These are phyloP conservation scores for Reutealis trisperma DNA, from an alignment of 345 rosid species.

Conservation along the genomic window DNA sequence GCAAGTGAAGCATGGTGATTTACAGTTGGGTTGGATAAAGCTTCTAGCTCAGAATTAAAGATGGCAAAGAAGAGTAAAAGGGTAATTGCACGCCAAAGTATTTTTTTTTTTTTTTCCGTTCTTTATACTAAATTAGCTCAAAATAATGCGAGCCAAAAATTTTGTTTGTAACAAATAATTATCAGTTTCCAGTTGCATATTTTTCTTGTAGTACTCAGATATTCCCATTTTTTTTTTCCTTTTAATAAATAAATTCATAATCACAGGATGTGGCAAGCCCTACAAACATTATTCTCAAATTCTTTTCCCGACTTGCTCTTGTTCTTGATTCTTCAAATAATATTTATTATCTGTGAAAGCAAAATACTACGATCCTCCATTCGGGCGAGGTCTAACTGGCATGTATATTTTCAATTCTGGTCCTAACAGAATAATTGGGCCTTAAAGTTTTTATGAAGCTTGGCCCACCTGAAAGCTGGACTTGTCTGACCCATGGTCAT, in stretches of 20 bases:
- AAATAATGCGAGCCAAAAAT: neutral
- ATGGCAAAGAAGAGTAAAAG: neutral
- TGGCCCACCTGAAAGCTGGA: too few relatives aligned
- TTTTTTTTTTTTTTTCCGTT: neutral
- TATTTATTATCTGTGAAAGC: too few relatives aligned
- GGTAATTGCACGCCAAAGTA: neutral
- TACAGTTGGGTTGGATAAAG: constrained; percentile 2
- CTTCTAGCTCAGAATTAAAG: neutral
- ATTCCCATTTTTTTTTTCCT: neutral
- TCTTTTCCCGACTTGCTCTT: too few relatives aligned
- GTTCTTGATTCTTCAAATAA: too few relatives aligned
- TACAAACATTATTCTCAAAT: too few relatives aligned
- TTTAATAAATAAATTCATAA: neutral
- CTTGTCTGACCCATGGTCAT: too few relatives aligned
- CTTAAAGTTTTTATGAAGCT: too few relatives aligned
- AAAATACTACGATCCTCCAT: too few relatives aligned
- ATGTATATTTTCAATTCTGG: too few relatives aligned
- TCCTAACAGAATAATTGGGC: too few relatives aligned
- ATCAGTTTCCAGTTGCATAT: neutral
- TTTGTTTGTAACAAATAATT: constrained; percentile 2
- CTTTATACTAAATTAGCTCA: neutral
- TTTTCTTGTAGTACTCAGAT: neutral
- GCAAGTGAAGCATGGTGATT: neutral
- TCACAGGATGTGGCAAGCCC: neutral
- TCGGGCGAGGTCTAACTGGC: too few relatives aligned